These are phyloP conservation scores for Trichocomaceae sp. DNA, from an alignment of 2,329 filamentous ascomycete genomes.

Conservation along the genomic window DNA sequence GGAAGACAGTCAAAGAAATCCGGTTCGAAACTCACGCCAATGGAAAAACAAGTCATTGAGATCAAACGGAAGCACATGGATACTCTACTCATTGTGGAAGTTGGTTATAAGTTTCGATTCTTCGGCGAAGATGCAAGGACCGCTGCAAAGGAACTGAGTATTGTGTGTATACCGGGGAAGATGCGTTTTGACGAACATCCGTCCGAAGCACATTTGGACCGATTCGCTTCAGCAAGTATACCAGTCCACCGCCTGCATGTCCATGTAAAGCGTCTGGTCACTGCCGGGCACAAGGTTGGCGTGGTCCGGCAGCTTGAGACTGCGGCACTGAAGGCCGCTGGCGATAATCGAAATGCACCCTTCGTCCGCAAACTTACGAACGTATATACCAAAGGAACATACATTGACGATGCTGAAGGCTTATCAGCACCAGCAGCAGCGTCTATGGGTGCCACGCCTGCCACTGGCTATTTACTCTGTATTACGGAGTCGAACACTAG, in stretches of 20 bases:
- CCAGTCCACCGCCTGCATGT: constrained; percentile 86
- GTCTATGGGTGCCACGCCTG: constrained; percentile 49
- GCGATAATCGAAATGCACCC: constrained; percentile 86
- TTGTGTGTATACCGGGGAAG: constrained; percentile 95
- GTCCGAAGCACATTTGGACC: constrained; percentile 84
- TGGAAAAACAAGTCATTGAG: constrained; percentile 88
- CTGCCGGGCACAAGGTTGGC: constrained; percentile 91
- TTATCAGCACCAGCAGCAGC: constrained; percentile 54
- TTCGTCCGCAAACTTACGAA: constrained; percentile 92
- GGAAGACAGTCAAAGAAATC: constrained; percentile 60
- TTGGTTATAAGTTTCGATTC: constrained; percentile 96
- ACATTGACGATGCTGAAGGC: constrained; percentile 86
- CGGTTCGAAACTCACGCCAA: constrained; percentile 79
- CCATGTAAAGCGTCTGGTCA: constrained; percentile 86
- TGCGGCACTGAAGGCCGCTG: constrained; percentile 87
- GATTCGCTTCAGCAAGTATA: constrained; percentile 93
- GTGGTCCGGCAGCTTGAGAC: constrained; percentile 93
- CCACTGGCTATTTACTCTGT: constrained; percentile 84
- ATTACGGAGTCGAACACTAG: constrained; percentile 80
- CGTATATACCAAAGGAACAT: constrained; percentile 95
- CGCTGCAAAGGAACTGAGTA: constrained; percentile 83
- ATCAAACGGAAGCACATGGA: constrained; percentile 91
- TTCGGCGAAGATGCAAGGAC: constrained; percentile 90
- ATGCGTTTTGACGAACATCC: constrained; percentile 88
- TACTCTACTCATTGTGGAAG: constrained; percentile 83